These are phyloP conservation scores for Leptographium wingfieldii DNA, from an alignment of 2,329 filamentous ascomycete species.

Conservation along the genomic window DNA sequence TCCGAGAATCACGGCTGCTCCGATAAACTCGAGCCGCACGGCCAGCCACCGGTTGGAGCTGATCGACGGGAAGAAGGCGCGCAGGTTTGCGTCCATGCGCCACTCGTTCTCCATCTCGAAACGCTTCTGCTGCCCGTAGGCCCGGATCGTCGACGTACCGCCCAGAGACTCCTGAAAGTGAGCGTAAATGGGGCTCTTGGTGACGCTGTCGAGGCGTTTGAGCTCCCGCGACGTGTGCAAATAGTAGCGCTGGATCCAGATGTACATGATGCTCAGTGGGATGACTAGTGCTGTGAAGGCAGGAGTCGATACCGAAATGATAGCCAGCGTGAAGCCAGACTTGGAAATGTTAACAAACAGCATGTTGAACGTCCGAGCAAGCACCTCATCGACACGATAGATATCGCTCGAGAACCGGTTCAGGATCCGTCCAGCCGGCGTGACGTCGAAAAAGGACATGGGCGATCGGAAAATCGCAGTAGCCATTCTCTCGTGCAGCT, in stretches of 20 bases:
- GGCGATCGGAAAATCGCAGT: conserved; percentile 94
- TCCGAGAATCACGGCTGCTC: conserved; percentile 81
- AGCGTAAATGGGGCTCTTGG: conserved; percentile 89
- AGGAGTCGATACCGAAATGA: conserved; percentile 75
- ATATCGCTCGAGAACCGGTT: conserved; percentile 88
- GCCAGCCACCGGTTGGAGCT: conserved; percentile 92
- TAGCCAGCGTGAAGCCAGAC: conserved; percentile 69
- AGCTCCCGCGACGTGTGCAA: conserved; percentile 90
- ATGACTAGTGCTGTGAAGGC: conserved; percentile 69
- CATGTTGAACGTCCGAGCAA: conserved; percentile 98
- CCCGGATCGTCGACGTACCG: conserved; percentile 88
- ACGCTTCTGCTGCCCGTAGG: conserved; percentile 76
- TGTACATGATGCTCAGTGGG: conserved; percentile 68
- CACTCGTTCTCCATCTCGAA: conserved; percentile 94
- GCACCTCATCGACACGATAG: conserved; percentile 77
- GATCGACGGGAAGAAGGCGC: conserved; percentile 91
- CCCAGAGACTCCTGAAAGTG: conserved; percentile 97
- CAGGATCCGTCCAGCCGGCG: conserved; percentile 86
- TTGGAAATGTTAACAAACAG: conserved; percentile 64
- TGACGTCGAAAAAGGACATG: conserved; percentile 98
- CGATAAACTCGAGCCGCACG: conserved; percentile 88
- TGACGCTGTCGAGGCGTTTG: conserved; percentile 91
- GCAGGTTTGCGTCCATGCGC: conserved; percentile 87
- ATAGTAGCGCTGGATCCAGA: conserved; percentile 95
- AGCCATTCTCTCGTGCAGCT: conserved; percentile 94